Conservation (phyloP, 2,329 filamentous ascomycete genomes). For the Aureobasidium sp. region DNA sequence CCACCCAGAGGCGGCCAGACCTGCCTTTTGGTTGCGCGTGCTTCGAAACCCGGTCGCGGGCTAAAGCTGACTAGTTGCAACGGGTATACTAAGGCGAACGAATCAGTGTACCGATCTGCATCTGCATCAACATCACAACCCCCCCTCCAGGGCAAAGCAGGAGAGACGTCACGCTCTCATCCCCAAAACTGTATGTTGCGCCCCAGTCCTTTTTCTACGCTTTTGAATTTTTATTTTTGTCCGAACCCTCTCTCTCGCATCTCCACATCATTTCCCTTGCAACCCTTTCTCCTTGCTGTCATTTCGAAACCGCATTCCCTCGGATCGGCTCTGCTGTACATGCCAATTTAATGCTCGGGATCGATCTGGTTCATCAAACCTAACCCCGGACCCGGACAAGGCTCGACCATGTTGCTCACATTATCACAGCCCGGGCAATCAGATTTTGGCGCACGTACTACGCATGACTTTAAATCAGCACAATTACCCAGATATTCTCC, state of each 20-base stretch:
- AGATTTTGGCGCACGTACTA: constrained; percentile 39
- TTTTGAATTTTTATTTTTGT: not conserved
- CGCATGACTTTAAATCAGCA: constrained; percentile 40
- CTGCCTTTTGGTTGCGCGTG: constrained; percentile 11
- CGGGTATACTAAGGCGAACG: constrained; percentile 13
- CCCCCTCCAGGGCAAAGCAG: constrained; percentile 10
- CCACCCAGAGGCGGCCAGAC: constrained; percentile 7
- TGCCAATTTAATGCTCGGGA: constrained; percentile 6
- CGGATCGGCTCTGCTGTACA: constrained; percentile 9
- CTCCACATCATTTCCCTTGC: not conserved
- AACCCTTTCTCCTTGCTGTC: not conserved
- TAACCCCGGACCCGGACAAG: constrained; percentile 2
- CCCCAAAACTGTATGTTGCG: constrained; percentile 12
- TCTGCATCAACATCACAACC: constrained; percentile 12
- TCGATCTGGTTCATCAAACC: constrained; percentile 9
- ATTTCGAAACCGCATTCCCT: not conserved
- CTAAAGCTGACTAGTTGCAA: constrained; percentile 13
- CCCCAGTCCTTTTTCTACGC: not conserved
- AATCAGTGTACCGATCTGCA: constrained; percentile 12
- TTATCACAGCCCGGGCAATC: constrained; percentile 39
- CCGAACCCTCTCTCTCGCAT: not conserved
- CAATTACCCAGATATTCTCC: constrained; percentile 32
- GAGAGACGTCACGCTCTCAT: constrained; percentile 7
- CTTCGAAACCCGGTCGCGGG: constrained; percentile 9
- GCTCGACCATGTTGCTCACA: constrained; percentile 39